These are phyloP conservation scores for Pseudogymnoascus sp. DNA, from an alignment of 2,329 filamentous ascomycete species.

Conservation along the genomic window DNA sequence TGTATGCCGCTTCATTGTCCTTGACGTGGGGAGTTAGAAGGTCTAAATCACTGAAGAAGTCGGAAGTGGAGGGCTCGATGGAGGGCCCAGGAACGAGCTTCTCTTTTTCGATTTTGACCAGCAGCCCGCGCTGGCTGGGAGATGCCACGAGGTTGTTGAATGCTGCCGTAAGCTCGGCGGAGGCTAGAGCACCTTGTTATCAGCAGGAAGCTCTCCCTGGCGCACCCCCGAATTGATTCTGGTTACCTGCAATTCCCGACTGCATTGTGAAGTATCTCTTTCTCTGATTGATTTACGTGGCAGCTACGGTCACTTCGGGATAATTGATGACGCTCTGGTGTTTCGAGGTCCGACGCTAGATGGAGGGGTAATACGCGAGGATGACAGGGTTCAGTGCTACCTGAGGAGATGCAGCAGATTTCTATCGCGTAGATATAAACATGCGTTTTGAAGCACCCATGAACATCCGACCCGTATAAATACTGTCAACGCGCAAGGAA, in stretches of 20 bases:
- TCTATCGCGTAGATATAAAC: constrained; percentile 2
- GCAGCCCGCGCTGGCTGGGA: constrained; percentile 55
- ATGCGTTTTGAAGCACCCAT: background rate
- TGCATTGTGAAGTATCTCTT: constrained; percentile 49
- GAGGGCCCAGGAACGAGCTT: constrained; percentile 52
- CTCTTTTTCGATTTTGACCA: constrained; percentile 64
- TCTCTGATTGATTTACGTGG: constrained; percentile 2
- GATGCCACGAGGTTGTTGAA: constrained; percentile 62
- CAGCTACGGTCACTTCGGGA: background rate
- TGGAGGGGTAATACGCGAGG: constrained; percentile 7
- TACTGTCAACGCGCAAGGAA: background rate
- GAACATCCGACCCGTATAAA: background rate
- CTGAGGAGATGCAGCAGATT: constrained; percentile 6
- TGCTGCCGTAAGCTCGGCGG: constrained; percentile 64
- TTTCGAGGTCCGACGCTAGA: constrained; percentile 2
- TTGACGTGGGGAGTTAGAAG: constrained; percentile 56
- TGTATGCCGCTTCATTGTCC: constrained; percentile 60
- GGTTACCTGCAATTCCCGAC: constrained; percentile 65
- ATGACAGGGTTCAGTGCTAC: constrained; percentile 5
- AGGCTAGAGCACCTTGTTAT: constrained; percentile 42
- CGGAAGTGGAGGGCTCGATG: constrained; percentile 43
- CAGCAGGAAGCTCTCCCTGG: background rate
- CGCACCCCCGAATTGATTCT: background rate
- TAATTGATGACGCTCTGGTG: background rate
- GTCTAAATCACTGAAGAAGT: constrained; percentile 56